Evolutionary conservation across 148 eudicot genomes (phyloP).

Genomic region (Spergularia bocconei): DNA sequence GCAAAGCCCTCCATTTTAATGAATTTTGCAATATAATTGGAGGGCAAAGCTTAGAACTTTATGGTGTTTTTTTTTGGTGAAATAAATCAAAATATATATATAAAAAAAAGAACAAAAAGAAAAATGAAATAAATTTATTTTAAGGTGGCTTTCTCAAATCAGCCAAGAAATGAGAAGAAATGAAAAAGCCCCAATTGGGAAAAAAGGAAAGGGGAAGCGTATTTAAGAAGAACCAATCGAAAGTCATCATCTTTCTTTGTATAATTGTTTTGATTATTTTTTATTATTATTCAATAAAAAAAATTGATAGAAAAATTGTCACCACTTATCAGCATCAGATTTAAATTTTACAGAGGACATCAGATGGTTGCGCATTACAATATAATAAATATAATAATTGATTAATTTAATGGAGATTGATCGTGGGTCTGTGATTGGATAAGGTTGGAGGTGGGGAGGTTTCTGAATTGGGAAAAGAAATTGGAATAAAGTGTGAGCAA

Average conservation of each 20-base stretch:
- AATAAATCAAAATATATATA: neutral
- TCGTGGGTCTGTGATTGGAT: slow-evolving; percentile 27
- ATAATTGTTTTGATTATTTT: neutral
- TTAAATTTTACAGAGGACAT: too few species aligned
- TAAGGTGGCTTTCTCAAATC: slow-evolving; percentile 11
- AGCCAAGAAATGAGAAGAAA: slow-evolving; percentile 11
- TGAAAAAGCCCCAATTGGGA: slow-evolving; percentile 17
- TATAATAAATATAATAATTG: neutral
- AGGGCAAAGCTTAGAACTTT: slow-evolving; percentile 23
- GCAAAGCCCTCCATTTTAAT: slow-evolving; percentile 62
- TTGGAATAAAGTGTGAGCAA: neutral
- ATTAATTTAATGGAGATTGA: neutral
- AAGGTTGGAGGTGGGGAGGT: slow-evolving; percentile 24
- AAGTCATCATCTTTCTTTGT: neutral
- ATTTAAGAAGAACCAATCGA: slow-evolving; percentile 13
- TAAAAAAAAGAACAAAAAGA: too few species aligned
- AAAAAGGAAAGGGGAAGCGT: neutral
- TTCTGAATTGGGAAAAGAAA: neutral
- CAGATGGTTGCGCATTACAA: neutral
- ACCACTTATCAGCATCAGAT: neutral
- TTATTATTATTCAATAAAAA: too few species aligned
- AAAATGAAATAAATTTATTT: neutral
- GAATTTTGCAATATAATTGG: neutral
- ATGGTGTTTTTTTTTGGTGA: neutral
- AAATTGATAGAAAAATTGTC: neutral